These are phyloP conservation scores for Aspergillus fumigatus DNA, from an alignment of 2,329 filamentous ascomycete species.

Conservation along the genomic window DNA sequence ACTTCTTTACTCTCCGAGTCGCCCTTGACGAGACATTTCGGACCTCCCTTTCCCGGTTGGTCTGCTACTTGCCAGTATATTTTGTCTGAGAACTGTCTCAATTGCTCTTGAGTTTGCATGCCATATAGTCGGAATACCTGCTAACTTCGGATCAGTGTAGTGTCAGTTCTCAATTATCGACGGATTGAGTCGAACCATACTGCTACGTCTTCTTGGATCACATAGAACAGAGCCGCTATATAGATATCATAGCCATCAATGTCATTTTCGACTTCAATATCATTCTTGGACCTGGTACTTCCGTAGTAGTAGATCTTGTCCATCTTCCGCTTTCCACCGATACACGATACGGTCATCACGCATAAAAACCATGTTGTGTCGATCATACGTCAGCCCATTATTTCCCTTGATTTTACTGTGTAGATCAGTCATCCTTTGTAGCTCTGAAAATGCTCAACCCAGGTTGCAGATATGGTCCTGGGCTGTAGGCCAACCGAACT, in stretches of 20 bases:
- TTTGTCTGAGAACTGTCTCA: conserved; percentile 53
- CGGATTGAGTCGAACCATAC: not conserved
- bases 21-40: conserved; percentile 62
- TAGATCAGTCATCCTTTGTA: too few relatives aligned
- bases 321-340: not conserved
- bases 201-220: not conserved
- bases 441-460: not conserved
- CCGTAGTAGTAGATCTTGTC: not conserved
- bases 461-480: not conserved
- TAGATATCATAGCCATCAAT: not conserved
- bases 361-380: not conserved
- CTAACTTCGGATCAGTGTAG: not conserved
- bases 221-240: not conserved
- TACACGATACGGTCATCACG: not conserved
- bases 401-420: not conserved
- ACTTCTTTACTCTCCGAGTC: conserved; percentile 65
- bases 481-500: not conserved
- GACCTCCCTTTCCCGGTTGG: conserved; percentile 58
- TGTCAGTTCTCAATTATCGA: not conserved
- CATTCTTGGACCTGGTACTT: not conserved
- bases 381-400: not conserved
- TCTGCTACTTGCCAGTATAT: conserved; percentile 70
- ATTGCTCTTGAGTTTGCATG: not conserved
- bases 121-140: not conserved
- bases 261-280: not conserved